These are phyloP conservation scores for Gardenia jasminoides DNA, from an alignment of 257 asterid genomes.

Conservation along the genomic window DNA sequence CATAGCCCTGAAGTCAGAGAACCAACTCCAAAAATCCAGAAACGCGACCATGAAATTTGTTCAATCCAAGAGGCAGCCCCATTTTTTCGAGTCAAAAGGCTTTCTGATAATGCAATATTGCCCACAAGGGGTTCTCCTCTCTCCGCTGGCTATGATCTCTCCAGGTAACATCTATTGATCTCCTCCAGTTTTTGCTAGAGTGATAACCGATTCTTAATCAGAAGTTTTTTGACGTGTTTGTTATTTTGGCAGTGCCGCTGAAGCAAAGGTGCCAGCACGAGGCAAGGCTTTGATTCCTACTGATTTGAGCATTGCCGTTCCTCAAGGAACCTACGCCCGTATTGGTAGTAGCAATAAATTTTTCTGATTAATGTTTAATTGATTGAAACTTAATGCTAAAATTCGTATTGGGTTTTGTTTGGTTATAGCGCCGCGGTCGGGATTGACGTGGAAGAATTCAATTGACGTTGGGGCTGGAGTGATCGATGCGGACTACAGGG, in stretches of 20 bases:
- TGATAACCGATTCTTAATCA: too few relatives aligned
- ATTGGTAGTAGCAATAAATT: constrained; percentile 37
- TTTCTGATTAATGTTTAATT: not conserved
- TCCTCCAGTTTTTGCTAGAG: not conserved
- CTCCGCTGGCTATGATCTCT: constrained; percentile 51
- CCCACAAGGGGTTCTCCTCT: constrained; percentile 38
- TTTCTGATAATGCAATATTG: constrained; percentile 39
- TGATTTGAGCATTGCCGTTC: constrained; percentile 78
- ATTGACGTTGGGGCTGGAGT: constrained; percentile 95
- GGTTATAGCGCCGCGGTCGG: constrained; percentile 69
- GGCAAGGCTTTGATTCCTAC: constrained; percentile 83
- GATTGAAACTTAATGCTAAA: not conserved
- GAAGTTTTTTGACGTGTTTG: not conserved
- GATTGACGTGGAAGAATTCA: constrained; percentile 80
- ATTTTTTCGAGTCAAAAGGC: constrained; percentile 39
- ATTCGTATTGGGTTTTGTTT: not conserved
- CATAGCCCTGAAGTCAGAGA: constrained; percentile 24
- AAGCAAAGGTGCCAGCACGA: constrained; percentile 62
- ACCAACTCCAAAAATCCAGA: constrained; percentile 32
- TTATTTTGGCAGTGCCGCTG: constrained; percentile 45
- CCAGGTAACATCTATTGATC: constrained; percentile 16
- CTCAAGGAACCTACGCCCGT: constrained; percentile 85
- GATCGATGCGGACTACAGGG: constrained; percentile 72
- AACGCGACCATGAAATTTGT: constrained; percentile 22
- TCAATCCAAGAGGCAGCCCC: constrained; percentile 4